Percentiles rank a stretch among this genome's conserved stretches.
Evolutionary conservation across 2,329 filamentous ascomycete species (phyloP).

Genomic region (Exophiala oligosperma): DNA sequence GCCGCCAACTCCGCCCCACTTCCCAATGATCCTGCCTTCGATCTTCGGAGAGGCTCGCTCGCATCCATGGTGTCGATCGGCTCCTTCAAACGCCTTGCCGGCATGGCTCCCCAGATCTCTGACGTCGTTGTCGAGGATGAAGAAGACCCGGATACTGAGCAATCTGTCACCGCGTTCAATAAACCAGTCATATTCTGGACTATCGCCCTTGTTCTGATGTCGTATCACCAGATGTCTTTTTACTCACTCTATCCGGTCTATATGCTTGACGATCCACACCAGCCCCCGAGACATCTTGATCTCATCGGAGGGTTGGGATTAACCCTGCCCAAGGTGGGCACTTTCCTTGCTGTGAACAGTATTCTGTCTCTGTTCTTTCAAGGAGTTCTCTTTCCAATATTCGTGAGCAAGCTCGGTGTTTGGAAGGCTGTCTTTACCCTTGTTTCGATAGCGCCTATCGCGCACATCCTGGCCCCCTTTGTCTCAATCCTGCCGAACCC

Average conservation of each 20-base stretch:
- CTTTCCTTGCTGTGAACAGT: conserved; percentile 61
- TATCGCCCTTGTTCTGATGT: conserved; percentile 42
- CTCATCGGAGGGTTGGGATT: conserved; percentile 59
- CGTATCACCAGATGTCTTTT: conserved; percentile 51
- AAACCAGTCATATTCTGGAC: conserved; percentile 42
- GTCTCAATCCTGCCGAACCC: conserved; percentile 57
- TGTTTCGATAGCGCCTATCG: conserved; percentile 61
- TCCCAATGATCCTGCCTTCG: conserved; percentile 18
- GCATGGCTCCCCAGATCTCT: background rate
- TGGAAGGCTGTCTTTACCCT: conserved; percentile 60
- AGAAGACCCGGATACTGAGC: background rate
- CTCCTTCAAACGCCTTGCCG: conserved; percentile 8
- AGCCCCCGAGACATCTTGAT: conserved; percentile 9
- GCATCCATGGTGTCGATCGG: conserved; percentile 18
- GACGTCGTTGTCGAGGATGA: conserved; percentile 13
- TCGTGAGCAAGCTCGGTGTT: conserved; percentile 59
- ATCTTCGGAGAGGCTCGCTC: conserved; percentile 20
- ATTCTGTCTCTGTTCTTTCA: conserved; percentile 61
- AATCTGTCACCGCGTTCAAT: conserved; percentile 16
- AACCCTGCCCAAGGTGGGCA: conserved; percentile 62
- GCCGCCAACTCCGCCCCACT: conserved; percentile 11
- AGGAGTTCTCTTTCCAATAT: conserved; percentile 61
- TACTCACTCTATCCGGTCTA: conserved; percentile 45
- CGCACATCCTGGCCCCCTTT: conserved; percentile 60
- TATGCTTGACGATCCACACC: conserved; percentile 40